Evolutionary conservation across 768 basidiomycete species (phyloP).

Genomic region (Tulasnella sp.): DNA sequence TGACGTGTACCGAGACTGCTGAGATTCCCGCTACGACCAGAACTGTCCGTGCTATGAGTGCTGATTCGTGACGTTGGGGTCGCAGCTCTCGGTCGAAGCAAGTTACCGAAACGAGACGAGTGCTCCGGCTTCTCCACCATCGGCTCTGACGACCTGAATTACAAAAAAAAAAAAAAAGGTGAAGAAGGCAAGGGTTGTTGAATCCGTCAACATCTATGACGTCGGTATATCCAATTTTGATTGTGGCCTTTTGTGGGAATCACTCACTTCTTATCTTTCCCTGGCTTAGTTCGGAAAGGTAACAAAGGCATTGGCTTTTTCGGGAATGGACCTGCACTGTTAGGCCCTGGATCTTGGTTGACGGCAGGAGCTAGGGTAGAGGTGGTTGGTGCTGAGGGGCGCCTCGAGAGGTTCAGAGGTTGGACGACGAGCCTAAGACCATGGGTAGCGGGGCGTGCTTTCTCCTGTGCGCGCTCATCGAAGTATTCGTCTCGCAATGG

Average conservation of each 20-base stretch:
- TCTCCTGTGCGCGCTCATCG: not conserved
- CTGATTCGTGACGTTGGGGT: too few species aligned
- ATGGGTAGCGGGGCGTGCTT: not conserved
- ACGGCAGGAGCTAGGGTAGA: not conserved
- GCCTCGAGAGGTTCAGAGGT: not conserved
- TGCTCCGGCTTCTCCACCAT: not conserved
- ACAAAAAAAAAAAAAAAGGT: not conserved
- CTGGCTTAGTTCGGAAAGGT: slow-evolving; percentile 10
- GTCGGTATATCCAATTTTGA: too few species aligned
- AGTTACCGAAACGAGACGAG: not conserved
- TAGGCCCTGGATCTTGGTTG: not conserved
- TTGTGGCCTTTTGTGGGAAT: not conserved
- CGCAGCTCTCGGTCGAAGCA: too few species aligned
- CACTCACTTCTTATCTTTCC: slow-evolving; percentile 6
- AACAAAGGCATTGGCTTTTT: slow-evolving; percentile 13
- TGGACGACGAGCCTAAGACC: not conserved
- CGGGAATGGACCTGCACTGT: not conserved
- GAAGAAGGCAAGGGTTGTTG: too few species aligned
- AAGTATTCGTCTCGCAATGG: not conserved
- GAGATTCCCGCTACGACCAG: too few species aligned
- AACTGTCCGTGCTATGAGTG: too few species aligned
- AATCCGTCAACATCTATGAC: too few species aligned
- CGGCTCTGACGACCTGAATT: not conserved
- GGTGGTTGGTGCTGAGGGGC: slow-evolving; percentile 2
- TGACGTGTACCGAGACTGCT: too few species aligned